Conservation (phyloP, 1,284 basidiomycete species). For the Irpex sp. region DNA sequence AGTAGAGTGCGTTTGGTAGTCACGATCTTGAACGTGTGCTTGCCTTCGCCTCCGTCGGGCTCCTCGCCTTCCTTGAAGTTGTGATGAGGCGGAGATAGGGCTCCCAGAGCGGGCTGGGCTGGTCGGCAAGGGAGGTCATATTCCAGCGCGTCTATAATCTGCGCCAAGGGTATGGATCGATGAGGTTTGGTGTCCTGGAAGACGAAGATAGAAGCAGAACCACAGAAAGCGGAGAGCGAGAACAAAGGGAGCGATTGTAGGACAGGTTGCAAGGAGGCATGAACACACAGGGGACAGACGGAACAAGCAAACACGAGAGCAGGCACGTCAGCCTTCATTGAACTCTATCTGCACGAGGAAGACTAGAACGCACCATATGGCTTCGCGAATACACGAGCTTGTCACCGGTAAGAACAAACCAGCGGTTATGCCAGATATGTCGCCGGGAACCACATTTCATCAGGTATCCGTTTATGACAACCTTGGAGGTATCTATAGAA, state of each 20-base stretch:
- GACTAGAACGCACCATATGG: constrained; percentile 73
- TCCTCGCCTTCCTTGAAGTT: constrained; percentile 33
- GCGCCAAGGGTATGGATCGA: constrained; percentile 79
- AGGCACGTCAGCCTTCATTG: constrained; percentile 9
- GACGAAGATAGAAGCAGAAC: constrained; percentile 10
- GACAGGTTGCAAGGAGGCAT: neutral
- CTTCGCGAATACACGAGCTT: constrained; percentile 81
- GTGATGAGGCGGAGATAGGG: constrained; percentile 33
- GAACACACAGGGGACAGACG: neutral
- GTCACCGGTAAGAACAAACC: constrained; percentile 84
- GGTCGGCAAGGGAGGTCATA: constrained; percentile 56
- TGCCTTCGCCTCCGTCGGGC: constrained; percentile 38
- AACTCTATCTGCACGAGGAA: constrained; percentile 14
- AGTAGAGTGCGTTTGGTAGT: constrained; percentile 90
- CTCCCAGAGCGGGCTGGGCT: constrained; percentile 22
- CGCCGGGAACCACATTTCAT: constrained; percentile 96
- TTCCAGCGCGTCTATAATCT: constrained; percentile 93
- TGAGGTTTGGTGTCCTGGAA: constrained; percentile 82
- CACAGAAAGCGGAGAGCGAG: constrained; percentile 1
- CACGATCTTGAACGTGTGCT: constrained; percentile 91
- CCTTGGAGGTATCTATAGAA: constrained; percentile 61
- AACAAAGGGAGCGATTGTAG: neutral
- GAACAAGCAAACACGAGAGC: constrained; percentile 5
- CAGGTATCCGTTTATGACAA: constrained; percentile 85
- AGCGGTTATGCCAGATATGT: constrained; percentile 93